These are phyloP conservation scores for Penicillium paxilli DNA, from an alignment of 495 filamentous ascomycete genomes.

Conservation along the genomic window DNA sequence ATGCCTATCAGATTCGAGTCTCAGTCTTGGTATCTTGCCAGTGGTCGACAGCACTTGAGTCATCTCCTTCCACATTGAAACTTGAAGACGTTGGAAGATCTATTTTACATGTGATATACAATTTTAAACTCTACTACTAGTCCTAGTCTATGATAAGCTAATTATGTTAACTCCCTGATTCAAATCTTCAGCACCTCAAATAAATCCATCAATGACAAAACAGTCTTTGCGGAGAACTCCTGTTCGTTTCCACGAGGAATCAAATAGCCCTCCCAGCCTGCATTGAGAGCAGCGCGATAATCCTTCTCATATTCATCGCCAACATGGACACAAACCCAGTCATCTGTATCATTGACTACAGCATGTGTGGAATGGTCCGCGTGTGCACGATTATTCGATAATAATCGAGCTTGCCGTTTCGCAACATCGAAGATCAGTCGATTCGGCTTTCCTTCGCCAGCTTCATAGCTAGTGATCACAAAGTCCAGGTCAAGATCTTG, in stretches of 20 bases:
- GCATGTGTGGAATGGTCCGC: neutral
- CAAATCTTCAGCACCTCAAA: neutral
- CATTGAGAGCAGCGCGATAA: conserved; percentile 54
- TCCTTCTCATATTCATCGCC: conserved; percentile 70
- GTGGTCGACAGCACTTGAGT: too few species aligned
- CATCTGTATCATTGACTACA: neutral
- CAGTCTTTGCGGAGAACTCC: conserved; percentile 6
- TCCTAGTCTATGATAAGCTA: too few species aligned
- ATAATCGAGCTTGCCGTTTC: conserved; percentile 34
- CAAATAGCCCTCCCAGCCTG: conserved; percentile 64
- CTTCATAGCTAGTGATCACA: conserved; percentile 71
- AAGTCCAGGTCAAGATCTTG: conserved; percentile 58
- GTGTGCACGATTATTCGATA: too few species aligned
- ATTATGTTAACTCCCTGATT: too few species aligned
- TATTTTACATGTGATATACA: too few species aligned
- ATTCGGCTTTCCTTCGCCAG: conserved; percentile 68
- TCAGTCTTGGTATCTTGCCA: too few species aligned
- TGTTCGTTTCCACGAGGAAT: conserved; percentile 37
- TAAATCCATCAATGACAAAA: conserved; percentile 3
- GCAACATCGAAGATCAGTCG: conserved; percentile 65
- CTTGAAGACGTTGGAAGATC: too few species aligned
- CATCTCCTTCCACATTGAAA: too few species aligned
- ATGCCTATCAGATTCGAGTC: neutral
- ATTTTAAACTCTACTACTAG: too few species aligned
- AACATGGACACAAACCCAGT: conserved; percentile 59